Evolutionary conservation across 768 basidiomycete species (phyloP).

Genomic region (Mycena rosella): DNA sequence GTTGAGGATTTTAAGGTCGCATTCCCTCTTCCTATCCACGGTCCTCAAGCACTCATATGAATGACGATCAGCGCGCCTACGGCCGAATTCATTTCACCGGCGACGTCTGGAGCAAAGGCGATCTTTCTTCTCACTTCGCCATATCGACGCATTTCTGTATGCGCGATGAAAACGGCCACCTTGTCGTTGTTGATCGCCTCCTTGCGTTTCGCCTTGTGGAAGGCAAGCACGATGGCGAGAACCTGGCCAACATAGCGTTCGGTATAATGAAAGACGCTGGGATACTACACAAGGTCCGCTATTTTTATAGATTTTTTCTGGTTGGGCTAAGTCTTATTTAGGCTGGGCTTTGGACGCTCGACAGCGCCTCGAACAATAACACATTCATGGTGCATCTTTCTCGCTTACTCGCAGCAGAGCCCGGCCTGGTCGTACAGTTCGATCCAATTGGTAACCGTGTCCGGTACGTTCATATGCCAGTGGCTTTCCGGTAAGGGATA

Average conservation of each 20-base stretch:
- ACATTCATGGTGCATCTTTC: slow-evolving; percentile 35
- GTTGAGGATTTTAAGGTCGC: too few relatives aligned
- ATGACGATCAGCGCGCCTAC: too few relatives aligned
- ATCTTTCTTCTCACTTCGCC: slow-evolving; percentile 45
- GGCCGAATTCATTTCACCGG: slow-evolving; percentile 47
- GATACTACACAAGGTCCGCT: slow-evolving; percentile 38
- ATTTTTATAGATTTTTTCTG: too few relatives aligned
- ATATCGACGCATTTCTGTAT: slow-evolving; percentile 48
- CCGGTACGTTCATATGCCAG: too few relatives aligned
- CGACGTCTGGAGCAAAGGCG: slow-evolving; percentile 49
- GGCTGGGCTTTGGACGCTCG: slow-evolving; percentile 48
- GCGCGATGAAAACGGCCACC: slow-evolving; percentile 33
- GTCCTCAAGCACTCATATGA: too few relatives aligned
- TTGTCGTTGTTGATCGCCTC: slow-evolving; percentile 41
- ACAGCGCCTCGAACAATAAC: slow-evolving; percentile 53
- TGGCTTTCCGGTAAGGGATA: too few relatives aligned
- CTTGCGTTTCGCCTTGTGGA: slow-evolving; percentile 47
- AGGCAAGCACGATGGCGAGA: slow-evolving; percentile 47
- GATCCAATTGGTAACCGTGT: too few relatives aligned
- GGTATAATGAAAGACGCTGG: slow-evolving; percentile 41
- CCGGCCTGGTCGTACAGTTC: too few relatives aligned
- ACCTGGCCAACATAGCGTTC: slow-evolving; percentile 42
- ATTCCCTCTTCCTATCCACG: too few relatives aligned
- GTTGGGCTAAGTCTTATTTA: slow-evolving; percentile 20
- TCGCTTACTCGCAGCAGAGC: too few relatives aligned